These are phyloP conservation scores for Rhizopus sp. DNA, from an alignment of 371 early-diverging fungal genomes.

Conservation along the genomic window DNA sequence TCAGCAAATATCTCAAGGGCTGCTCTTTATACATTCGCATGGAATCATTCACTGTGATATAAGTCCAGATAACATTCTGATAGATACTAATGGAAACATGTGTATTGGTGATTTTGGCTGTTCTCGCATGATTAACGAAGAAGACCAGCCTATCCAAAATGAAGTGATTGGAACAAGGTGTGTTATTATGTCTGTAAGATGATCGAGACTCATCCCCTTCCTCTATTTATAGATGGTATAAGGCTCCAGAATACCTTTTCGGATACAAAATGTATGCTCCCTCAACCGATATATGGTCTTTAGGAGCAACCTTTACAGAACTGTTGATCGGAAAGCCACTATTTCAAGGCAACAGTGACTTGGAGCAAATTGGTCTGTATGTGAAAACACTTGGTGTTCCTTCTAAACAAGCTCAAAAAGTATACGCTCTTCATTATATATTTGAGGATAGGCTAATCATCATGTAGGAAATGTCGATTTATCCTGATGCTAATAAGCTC, in stretches of 20 bases:
- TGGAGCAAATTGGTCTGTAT: slow-evolving; percentile 47
- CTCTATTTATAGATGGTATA: slow-evolving; percentile 35
- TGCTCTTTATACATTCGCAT: slow-evolving; percentile 58
- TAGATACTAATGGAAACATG: slow-evolving; percentile 51
- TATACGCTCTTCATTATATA: slow-evolving; percentile 2
- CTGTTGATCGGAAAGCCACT: slow-evolving; percentile 35
- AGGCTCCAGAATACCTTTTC: slow-evolving; percentile 53
- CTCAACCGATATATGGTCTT: slow-evolving; percentile 51
- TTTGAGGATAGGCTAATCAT: not conserved
- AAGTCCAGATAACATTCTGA: slow-evolving; percentile 73
- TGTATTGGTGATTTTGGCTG: slow-evolving; percentile 88
- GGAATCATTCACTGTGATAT: slow-evolving; percentile 77
- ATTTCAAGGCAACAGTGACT: slow-evolving; percentile 43
- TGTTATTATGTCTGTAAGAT: not conserved
- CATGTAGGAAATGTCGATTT: slow-evolving; percentile 37
- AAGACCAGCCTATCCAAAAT: not conserved
- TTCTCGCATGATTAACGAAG: slow-evolving; percentile 36
- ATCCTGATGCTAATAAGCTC: slow-evolving; percentile 47
- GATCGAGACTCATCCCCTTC: not conserved
- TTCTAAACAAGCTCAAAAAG: slow-evolving; percentile 24
- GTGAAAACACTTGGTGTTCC: slow-evolving; percentile 38
- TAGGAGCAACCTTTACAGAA: slow-evolving; percentile 37
- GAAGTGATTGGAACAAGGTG: slow-evolving; percentile 50
- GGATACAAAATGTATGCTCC: slow-evolving; percentile 33
- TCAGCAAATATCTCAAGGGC: slow-evolving; percentile 57